Evolutionary conservation across 202 grass and related monocot genomes (phyloP), one percentile per base, ranked within the genome.

Genomic region (Schoenoplectus triqueter): DNA sequence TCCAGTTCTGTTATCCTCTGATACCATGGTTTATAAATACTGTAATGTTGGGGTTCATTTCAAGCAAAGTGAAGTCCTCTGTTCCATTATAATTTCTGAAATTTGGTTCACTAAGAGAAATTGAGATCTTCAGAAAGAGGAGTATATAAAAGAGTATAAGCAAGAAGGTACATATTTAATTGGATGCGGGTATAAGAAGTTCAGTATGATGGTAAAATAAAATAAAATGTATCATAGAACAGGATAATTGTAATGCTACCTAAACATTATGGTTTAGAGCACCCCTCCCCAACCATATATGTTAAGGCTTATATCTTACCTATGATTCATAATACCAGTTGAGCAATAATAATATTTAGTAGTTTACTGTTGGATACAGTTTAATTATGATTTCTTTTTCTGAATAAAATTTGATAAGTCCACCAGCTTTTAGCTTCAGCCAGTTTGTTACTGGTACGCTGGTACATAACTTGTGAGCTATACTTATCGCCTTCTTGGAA

Each of bases 361-460:
- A 11, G 7, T 61, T 42, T 3, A 42, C 13, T 61, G 45, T 7
- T 79, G 54, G 40, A 44, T 46, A 18, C 75, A 19, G 54, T 17
- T 44, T 79, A 17, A 52, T 46, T 79, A 0, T 79, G 55, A 62
- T 79, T 79, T 59, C 10, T 15, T 31, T 3, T 62, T 74, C 71
- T 79, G 39, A 62, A 45, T 7, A 45, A 79, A 39, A 78, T 45
- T 19, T 17, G 15, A 17, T 60, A 62, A 10, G 18, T 2, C 18
- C 45, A 45, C 75, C 55, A 61, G 31, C 22, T 60, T 78, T 31
- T 78, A 78, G 31, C 55, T 69, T 78, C 31, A 2, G 0, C 56
- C 14, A 1, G 15, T n/a, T 13, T 59, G 31, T 31, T 31, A 31
- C 31, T 31, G 31, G 31, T 31, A 31, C 31, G 31, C 31, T 31